Base-by-base conservation (phyloP, 768 basidiomycete species). In the Pisolithus sp. region DNA sequence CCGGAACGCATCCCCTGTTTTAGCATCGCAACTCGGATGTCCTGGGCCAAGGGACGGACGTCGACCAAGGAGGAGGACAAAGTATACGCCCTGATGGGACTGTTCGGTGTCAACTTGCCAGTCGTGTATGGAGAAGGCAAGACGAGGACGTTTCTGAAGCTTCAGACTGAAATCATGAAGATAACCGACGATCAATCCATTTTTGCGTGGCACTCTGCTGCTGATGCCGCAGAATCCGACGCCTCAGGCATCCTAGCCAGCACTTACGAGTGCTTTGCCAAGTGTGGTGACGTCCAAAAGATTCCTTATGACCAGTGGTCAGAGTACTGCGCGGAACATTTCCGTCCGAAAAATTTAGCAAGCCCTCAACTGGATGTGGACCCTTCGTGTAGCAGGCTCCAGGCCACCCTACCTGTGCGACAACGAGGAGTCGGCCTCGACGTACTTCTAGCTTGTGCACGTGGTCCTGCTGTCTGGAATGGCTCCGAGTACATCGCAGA, bases 101-200 rank as follows among this genome's bases (percentile, higher is more conserved):
- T 61, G 13, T 54, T 61, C 28, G 49, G 49, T 12, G 53, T 57
- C 36, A 28, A 46, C 36, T 26, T 61, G 37, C 55, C 59, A 5
- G 45, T 61, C 18, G 41, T 46, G 12, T 59, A 60, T 28, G 59
- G 59, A n/a, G 59, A 57, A 17, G 59, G 59, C 12, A 59, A 49
- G 18, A 49, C 31, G 36, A 57, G 45, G 26, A 56, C 59, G 10
- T 59, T 61, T 26, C 46, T 40, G 30, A 52, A 56, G 34, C 42
- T 60, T 10, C 54, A 55, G 26, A 18, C 28, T 4, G 45, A 55
- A n/a, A 55, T 55, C 20, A 48, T 48, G 7, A 44, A 38, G 28
- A 39, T 17, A 20, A 53, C 52, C n/a, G 37, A 53, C n/a, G 46
- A 53, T 40, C 51, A 53, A 39, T 48, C 52, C n/a, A 54, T 55